Evolutionary conservation across 306 rosid genomes (phyloP).

Genomic region (Casuarina equisetifolia): DNA sequence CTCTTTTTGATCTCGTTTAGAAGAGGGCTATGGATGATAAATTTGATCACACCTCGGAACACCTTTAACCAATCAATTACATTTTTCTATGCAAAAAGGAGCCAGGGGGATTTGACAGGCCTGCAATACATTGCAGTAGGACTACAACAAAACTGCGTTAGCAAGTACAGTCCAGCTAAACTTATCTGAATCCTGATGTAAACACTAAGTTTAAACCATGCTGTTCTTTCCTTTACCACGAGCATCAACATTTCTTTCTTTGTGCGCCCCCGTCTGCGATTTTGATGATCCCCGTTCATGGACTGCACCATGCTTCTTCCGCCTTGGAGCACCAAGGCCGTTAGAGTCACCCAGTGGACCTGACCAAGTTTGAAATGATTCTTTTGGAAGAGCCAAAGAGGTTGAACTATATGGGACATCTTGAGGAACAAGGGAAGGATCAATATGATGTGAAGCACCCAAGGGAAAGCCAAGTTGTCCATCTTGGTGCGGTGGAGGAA

Average conservation of each 20-base stretch:
- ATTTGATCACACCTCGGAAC: slow-evolving; percentile 29
- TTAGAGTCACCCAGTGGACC: slow-evolving; percentile 73
- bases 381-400: slow-evolving; percentile 63
- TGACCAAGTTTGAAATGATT: slow-evolving; percentile 75
- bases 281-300: slow-evolving; percentile 51
- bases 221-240: slow-evolving; percentile 62
- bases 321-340: slow-evolving; percentile 48
- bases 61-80: slow-evolving; percentile 33
- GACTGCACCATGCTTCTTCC: slow-evolving; percentile 55
- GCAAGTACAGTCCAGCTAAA: slow-evolving; percentile 24
- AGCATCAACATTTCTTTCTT: slow-evolving; percentile 33
- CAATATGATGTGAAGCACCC: slow-evolving; percentile 82
- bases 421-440: slow-evolving; percentile 68
- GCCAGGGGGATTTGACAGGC: slow-evolving; percentile 20
- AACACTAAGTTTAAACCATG: slow-evolving; percentile 38
- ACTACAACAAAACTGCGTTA: slow-evolving; percentile 22
- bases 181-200: slow-evolving; percentile 34
- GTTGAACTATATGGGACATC: slow-evolving; percentile 67
- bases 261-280: slow-evolving; percentile 33
- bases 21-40: slow-evolving; percentile 27
- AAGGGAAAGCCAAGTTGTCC: slow-evolving; percentile 77
- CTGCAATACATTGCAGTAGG: slow-evolving; percentile 22
- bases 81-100: slow-evolving; percentile 26
- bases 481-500: slow-evolving; percentile 96
- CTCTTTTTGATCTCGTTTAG: slow-evolving; percentile 10